These are phyloP conservation scores for Xylariaceae sp. DNA, from an alignment of 2,329 filamentous ascomycete genomes.

Conservation along the genomic window DNA sequence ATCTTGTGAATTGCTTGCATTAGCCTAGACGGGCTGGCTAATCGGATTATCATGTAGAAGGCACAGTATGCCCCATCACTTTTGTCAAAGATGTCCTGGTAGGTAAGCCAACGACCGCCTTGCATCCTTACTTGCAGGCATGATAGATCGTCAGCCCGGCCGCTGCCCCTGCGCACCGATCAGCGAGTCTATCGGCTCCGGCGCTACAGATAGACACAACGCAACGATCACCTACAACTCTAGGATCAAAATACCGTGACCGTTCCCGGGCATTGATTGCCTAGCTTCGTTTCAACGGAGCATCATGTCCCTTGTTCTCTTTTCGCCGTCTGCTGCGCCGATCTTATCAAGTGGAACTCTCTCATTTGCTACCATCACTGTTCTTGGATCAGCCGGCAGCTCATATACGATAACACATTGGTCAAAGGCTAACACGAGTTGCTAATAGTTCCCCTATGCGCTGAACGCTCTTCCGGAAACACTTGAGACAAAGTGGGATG, in stretches of 20 bases:
- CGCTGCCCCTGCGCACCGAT: neutral
- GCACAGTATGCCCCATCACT: conserved; percentile 77
- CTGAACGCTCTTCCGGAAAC: conserved; percentile 61
- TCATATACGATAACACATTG: neutral
- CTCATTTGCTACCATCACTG: conserved; percentile 8
- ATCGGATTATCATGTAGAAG: conserved; percentile 53
- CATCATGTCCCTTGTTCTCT: neutral
- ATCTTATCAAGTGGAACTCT: conserved; percentile 5
- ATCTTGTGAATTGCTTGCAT: conserved; percentile 25
- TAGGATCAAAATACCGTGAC: conserved; percentile 14
- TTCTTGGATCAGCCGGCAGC: conserved; percentile 3
- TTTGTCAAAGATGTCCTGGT: conserved; percentile 82
- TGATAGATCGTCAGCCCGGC: conserved; percentile 5
- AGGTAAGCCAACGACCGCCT: conserved; percentile 38
- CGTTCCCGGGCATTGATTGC: conserved; percentile 10
- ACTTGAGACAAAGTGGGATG: conserved; percentile 64
- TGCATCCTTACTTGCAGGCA: conserved; percentile 3
- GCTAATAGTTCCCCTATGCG: conserved; percentile 71
- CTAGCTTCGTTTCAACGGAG: too few relatives aligned
- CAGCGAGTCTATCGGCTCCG: conserved; percentile 15
- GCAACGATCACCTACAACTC: conserved; percentile 18
- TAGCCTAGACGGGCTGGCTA: conserved; percentile 38
- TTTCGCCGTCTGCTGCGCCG: conserved; percentile 9
- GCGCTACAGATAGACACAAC: conserved; percentile 14
- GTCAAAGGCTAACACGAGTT: conserved; percentile 6